Evolutionary conservation across 306 rosid species (phyloP).

Genomic region (Trifolium pratense): DNA sequence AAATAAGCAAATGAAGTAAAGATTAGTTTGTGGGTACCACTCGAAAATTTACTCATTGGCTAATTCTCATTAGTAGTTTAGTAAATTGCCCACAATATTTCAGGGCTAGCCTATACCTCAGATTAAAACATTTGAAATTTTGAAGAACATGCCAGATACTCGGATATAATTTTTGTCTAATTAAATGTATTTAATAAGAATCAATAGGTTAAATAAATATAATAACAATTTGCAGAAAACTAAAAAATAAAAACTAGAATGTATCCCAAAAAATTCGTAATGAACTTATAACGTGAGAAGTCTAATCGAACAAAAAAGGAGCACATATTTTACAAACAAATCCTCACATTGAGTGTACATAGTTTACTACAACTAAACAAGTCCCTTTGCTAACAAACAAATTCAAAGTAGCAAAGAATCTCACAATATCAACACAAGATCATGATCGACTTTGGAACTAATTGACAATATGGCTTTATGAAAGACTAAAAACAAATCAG

Average conservation of each 20-base stretch:
- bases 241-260: not conserved
- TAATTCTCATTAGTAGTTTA: too few species aligned
- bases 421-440: constrained; percentile 1
- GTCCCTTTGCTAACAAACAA: not conserved
- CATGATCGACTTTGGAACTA: not conserved
- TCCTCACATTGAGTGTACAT: not conserved
- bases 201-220: not conserved
- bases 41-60: too few species aligned
- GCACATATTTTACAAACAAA: not conserved
- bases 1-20: too few species aligned
- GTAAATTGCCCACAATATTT: too few species aligned
- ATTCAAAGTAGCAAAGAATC: not conserved
- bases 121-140: too few species aligned
- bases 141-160: too few species aligned
- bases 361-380: not conserved
- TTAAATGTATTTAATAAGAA: not conserved
- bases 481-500: not conserved
- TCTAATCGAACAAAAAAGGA: not conserved
- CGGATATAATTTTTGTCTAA: not conserved
- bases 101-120: too few species aligned
- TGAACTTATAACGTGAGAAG: not conserved
- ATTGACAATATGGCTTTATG: not conserved
- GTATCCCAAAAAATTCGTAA: not conserved
- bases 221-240: too few species aligned
- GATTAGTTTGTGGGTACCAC: too few species aligned